Conservation (phyloP, 805 yeast species). For the Sungouiella blattae region DNA sequence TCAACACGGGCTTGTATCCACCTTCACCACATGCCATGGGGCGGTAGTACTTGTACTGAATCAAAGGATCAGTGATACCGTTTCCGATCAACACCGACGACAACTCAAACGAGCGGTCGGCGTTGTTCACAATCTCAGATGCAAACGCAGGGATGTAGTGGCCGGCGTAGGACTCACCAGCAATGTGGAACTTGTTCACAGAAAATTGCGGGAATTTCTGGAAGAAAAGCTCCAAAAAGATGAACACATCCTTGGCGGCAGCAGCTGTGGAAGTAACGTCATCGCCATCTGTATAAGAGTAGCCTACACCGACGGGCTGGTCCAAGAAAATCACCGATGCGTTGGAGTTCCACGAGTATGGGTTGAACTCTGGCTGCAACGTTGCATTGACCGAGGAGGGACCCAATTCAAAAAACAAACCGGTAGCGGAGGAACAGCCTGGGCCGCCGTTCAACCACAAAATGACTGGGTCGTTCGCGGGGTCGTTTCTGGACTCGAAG, state of each 20-base stretch:
- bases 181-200: conserved; percentile 31
- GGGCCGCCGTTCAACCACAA: conserved; percentile 13
- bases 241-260: conserved; percentile 21
- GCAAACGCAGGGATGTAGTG: conserved; percentile 25
- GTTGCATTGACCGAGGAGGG: conserved; percentile 7
- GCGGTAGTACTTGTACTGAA: conserved; percentile 7
- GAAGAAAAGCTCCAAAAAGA: conserved; percentile 36
- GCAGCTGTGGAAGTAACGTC: conserved; percentile 18
- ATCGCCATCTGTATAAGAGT: conserved; percentile 21
- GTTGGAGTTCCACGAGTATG: conserved; percentile 9
- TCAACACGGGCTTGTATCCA: conserved; percentile 36
- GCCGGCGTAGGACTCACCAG: conserved; percentile 29
- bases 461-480: conserved; percentile 8
- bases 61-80: conserved; percentile 9
- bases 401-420: conserved; percentile 9
- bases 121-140: conserved; percentile 18
- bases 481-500: conserved; percentile 15
- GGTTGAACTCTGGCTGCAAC: conserved; percentile 9
- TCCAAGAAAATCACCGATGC: conserved; percentile 11
- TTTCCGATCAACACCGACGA: conserved; percentile 12
- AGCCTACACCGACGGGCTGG: conserved; percentile 13
- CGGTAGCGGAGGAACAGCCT: conserved; percentile 8
- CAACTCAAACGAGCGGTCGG: conserved; percentile 26
- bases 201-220: conserved; percentile 32
- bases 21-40: conserved; percentile 39